Evolutionary conservation across 495 filamentous ascomycete genomes (phyloP).

Genomic region (Beverwykella pulmonaria): DNA sequence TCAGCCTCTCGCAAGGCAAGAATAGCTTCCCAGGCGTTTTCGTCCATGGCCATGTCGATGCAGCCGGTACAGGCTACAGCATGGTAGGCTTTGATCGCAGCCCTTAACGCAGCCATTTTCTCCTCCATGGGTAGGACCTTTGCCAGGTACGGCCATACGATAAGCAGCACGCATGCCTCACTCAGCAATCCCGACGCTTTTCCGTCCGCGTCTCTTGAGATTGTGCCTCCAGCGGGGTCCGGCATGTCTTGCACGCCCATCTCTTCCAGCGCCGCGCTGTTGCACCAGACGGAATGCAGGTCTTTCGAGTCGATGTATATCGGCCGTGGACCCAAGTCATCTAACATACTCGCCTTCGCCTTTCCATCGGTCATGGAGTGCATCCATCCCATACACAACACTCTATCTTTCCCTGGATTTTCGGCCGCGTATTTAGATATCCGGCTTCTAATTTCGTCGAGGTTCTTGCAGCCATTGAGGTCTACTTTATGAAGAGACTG

Average conservation of each 20-base stretch:
- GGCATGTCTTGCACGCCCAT: conserved; percentile 52
- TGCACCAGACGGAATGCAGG: conserved; percentile 66
- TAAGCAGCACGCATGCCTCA: conserved; percentile 59
- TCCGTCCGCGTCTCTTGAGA: conserved; percentile 58
- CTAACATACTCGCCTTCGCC: conserved; percentile 57
- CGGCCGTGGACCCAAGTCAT: conserved; percentile 57
- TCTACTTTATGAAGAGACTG: conserved; percentile 61
- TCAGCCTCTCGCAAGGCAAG: conserved; percentile 44
- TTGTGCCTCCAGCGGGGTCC: conserved; percentile 60
- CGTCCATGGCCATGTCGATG: conserved; percentile 74
- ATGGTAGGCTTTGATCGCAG: conserved; percentile 57
- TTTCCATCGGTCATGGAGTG: conserved; percentile 58
- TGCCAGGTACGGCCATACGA: conserved; percentile 64
- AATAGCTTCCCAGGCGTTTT: conserved; percentile 58
- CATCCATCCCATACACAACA: conserved; percentile 64
- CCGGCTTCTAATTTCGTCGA: conserved; percentile 55
- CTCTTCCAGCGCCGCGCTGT: conserved; percentile 57
- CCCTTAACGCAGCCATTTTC: conserved; percentile 54
- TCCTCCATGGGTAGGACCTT: conserved; percentile 55
- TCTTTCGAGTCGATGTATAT: conserved; percentile 66
- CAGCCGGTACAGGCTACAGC: conserved; percentile 63
- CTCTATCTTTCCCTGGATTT: conserved; percentile 54
- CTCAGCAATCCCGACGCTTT: conserved; percentile 58
- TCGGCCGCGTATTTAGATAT: conserved; percentile 56
- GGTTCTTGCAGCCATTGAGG: conserved; percentile 56